Base-by-base conservation (phyloP, 2,329 filamentous ascomycete species). In the Aureobasidium mangrovei region DNA sequence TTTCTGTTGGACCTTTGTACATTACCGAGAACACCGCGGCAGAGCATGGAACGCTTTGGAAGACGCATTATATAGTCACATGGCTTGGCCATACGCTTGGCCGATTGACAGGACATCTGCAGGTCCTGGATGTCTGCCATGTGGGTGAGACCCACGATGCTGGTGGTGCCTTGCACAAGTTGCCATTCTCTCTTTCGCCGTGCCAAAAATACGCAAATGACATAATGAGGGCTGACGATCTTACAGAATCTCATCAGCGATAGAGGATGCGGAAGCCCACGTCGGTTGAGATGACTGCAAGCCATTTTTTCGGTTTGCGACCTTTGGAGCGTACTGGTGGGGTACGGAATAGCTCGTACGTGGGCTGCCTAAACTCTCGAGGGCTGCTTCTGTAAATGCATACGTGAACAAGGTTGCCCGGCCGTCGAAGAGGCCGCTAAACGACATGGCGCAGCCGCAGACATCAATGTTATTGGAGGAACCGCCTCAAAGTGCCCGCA, bases 91-190 rank as follows among this genome's bases (percentile, higher is more conserved):
- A 32, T 49, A 24, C 27, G 28, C 46, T 39, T 40, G 36, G 46
- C 18, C 35, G 35, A 39, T 31, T 38, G 36, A 24, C 26, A 12
- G 28, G n/a, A 27, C 27, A 24, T 35, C 35, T 49, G 46, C 46
- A 49, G 46, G 46, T 49, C 46, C 46, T 49, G 3, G 32, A 47
- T 18, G 31, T 24, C 18, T 39, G 27, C 36, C 46, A 31, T 49
- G 35, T 12, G 36, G 33, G 45, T 39, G 27, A 31, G 35, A 36
- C 32, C 39, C 39, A 29, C 8, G 9, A 18, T 7, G 27, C 26
- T 29, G 9, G 45, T 35, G 9, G 46, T 49, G 36, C 46, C 46
- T 49, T 49, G 36, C n/a, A 32, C 35, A 49, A 31, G 18, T 35
- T 46, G 35, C 35, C 12, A 29, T 49, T 29, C 24, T 8, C 24